Evolutionary conservation across 2,329 filamentous ascomycete genomes (phyloP).

Genomic region (Sphaerostilbella broomeana): DNA sequence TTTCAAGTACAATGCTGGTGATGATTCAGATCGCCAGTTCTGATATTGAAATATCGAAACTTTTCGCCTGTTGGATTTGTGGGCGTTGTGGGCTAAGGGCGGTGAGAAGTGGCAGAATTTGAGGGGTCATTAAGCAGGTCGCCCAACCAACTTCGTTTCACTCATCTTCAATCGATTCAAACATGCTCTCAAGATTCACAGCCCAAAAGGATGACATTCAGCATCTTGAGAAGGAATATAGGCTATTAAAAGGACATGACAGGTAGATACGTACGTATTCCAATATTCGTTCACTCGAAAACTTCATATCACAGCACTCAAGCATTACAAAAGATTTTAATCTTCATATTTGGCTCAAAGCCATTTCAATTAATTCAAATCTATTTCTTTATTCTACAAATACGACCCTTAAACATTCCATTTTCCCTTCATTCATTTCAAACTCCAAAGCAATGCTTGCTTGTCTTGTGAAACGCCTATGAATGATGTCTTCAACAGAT

Average conservation of each 20-base stretch:
- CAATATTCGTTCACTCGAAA: too few species aligned
- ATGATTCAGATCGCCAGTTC: constrained; percentile 16
- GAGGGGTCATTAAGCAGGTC: constrained; percentile 5
- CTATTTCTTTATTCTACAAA: constrained; percentile 10
- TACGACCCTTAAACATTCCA: too few species aligned
- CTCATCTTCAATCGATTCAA: too few species aligned
- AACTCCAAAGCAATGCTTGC: constrained; percentile 7
- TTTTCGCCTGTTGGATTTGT: constrained; percentile 38
- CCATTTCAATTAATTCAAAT: too few species aligned
- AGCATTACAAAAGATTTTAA: too few species aligned
- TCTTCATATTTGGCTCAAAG: too few species aligned
- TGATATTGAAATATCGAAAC: constrained; percentile 36
- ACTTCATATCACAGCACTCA: too few species aligned
- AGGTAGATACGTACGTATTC: too few species aligned
- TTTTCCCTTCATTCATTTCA: not conserved
- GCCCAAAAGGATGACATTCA: too few species aligned
- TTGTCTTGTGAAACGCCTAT: constrained; percentile 4
- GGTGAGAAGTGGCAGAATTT: constrained; percentile 33
- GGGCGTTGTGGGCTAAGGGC: constrained; percentile 38
- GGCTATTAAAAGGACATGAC: too few species aligned
- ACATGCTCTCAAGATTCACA: too few species aligned
- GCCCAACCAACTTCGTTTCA: constrained; percentile 5
- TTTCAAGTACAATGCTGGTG: constrained; percentile 20
- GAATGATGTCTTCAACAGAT: not conserved
- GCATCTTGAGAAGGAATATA: too few species aligned